These are phyloP conservation scores for Moesziomyces antarcticus DNA, from an alignment of 1,284 basidiomycete genomes.

Conservation along the genomic window DNA sequence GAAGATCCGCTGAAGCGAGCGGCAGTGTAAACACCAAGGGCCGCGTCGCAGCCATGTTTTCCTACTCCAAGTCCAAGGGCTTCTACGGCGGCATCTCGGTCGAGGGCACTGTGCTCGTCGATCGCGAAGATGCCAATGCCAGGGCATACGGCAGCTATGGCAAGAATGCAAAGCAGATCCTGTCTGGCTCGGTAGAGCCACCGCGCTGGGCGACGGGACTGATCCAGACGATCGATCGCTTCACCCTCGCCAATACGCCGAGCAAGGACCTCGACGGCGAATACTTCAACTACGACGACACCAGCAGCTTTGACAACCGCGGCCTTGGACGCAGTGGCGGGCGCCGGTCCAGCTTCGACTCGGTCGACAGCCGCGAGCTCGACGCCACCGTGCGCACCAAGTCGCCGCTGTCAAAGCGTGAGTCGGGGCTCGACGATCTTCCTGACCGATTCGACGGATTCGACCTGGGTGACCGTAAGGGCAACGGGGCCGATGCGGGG, in stretches of 20 bases:
- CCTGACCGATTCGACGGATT: conserved; percentile 30
- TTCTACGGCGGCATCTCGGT: conserved; percentile 86
- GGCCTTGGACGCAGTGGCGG: conserved; percentile 31
- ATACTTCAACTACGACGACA: conserved; percentile 43
- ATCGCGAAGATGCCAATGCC: conserved; percentile 81
- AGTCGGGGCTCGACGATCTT: conserved; percentile 21
- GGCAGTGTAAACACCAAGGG: conserved; percentile 87
- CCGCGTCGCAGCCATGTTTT: conserved; percentile 88
- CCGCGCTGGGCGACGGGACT: conserved; percentile 49
- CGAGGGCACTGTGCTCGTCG: conserved; percentile 93
- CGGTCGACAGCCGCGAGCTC: conserved; percentile 42
- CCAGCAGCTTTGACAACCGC: conserved; percentile 32
- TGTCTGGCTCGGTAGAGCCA: conserved; percentile 53
- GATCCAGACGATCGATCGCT: conserved; percentile 52
- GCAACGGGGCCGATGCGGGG: background rate
- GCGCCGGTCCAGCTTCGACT: conserved; percentile 24
- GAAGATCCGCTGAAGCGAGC: conserved; percentile 91
- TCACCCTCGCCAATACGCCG: conserved; percentile 45
- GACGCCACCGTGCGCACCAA: background rate
- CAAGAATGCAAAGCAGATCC: conserved; percentile 59
- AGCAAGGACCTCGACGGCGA: conserved; percentile 53
- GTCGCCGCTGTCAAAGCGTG: conserved; percentile 6
- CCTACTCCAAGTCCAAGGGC: conserved; percentile 91
- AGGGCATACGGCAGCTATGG: conserved; percentile 64
- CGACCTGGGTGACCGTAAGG: conserved; percentile 18